phyloP scores from a whole-genome alignment of 2,329 filamentous ascomycete genomes.

The Fusarium secorum region DNA sequence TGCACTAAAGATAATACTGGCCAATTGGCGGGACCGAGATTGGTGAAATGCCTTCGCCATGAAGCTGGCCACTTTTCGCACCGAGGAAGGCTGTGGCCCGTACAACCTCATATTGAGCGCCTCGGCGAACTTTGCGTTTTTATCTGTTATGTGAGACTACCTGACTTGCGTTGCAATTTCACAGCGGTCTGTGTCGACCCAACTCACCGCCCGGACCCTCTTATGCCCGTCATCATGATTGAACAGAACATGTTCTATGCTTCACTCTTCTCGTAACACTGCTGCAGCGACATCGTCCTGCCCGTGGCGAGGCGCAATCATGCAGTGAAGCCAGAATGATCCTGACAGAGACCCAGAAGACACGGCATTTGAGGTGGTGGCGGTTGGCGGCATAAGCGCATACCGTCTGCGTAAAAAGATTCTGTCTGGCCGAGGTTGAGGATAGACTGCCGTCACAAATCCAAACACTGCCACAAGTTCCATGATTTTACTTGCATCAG shows the following conservation, averaged over 20 bases:
- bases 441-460: conserved; percentile 14
- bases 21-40: conserved; percentile 28
- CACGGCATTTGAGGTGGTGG: conserved; percentile 16
- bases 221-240: background rate
- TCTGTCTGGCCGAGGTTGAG: conserved; percentile 1
- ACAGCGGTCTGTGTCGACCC: conserved; percentile 24
- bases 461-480: conserved; percentile 25
- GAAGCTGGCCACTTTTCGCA: conserved; percentile 4
- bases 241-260: background rate
- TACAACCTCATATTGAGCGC: conserved; percentile 16
- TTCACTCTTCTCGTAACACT: background rate
- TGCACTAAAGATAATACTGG: conserved; percentile 19
- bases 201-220: background rate
- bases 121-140: conserved; percentile 26
- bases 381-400: background rate
- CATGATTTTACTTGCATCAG: conserved; percentile 16
- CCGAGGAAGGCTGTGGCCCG: conserved; percentile 12
- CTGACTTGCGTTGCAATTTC: conserved; percentile 12
- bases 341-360: conserved; percentile 1
- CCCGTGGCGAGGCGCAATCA: conserved; percentile 15
- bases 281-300: conserved; percentile 3
- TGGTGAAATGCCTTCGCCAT: conserved; percentile 21
- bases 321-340: conserved; percentile 1
- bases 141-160: conserved; percentile 10
- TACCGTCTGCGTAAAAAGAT: background rate